Percentiles rank a stretch among this genome's conserved stretches.
Evolutionary conservation across 768 basidiomycete species (phyloP).

Genomic region (Boletus tylopilopsis): DNA sequence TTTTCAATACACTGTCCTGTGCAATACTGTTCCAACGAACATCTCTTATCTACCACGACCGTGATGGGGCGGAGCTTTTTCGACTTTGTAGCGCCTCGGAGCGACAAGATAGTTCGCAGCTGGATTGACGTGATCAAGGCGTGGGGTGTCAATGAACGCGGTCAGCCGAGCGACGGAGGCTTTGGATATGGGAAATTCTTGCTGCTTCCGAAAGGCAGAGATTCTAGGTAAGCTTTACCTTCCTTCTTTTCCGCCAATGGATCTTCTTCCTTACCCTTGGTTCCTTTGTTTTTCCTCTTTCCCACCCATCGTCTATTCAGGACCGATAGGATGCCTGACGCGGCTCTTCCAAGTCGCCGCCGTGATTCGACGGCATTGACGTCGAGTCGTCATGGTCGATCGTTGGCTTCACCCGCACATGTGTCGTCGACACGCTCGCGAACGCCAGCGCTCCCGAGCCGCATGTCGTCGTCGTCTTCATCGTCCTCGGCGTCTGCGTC

Average conservation of each 20-base stretch:
- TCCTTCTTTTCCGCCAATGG: not conserved
- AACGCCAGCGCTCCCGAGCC: not conserved
- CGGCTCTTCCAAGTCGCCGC: constrained; percentile 28
- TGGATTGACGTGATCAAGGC: constrained; percentile 79
- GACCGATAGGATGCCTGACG: constrained; percentile 27
- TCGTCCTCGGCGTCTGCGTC: not conserved
- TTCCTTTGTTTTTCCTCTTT: not conserved
- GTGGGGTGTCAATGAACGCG: constrained; percentile 82
- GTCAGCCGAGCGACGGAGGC: constrained; percentile 79
- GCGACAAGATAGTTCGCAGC: constrained; percentile 61
- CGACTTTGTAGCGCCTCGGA: constrained; percentile 65
- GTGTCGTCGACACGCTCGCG: constrained; percentile 9
- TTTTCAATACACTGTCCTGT: constrained; percentile 66
- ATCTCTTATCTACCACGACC: constrained; percentile 54
- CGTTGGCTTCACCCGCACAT: not conserved
- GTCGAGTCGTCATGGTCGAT: constrained; percentile 14
- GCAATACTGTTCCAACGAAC: constrained; percentile 71
- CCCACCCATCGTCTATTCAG: constrained; percentile 9
- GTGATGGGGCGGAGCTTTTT: constrained; percentile 68
- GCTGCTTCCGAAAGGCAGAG: constrained; percentile 53
- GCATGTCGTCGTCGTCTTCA: not conserved
- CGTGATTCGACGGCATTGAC: constrained; percentile 21
- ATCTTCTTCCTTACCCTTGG: not conserved
- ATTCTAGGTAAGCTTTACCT: constrained; percentile 42
- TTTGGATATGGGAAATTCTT: constrained; percentile 78